phyloP scores from a whole-genome alignment of 176 grass and related monocot species.

The Calamus simplicifolius region DNA sequence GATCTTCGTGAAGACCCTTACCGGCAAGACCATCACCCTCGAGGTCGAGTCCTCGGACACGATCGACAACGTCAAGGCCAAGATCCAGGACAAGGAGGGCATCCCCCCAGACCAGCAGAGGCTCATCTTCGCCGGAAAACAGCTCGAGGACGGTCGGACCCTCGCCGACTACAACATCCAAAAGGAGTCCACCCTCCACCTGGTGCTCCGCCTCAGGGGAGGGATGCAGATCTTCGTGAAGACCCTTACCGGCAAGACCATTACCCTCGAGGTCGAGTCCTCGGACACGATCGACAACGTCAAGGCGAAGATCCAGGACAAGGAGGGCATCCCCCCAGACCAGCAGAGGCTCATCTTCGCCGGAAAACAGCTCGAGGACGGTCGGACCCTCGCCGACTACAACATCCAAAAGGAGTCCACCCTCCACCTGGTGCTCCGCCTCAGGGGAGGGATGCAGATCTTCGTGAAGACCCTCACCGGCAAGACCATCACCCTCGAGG shows the following conservation, averaged over 20 bases:
- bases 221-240: conserved; percentile 8
- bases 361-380: conserved; percentile 9
- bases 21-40: conserved; percentile 4
- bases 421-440: conserved; percentile 5
- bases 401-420: conserved; percentile 17
- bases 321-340: conserved; percentile 13
- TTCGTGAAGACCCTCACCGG: conserved; percentile 12
- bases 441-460: conserved; percentile 13
- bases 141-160: conserved; percentile 2
- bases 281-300: conserved; percentile 12
- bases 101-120: conserved; percentile 9
- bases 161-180: conserved; percentile 11
- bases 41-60: conserved; percentile 9
- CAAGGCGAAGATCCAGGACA: conserved; percentile 15
- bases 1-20: conserved; percentile 8
- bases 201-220: background rate
- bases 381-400: conserved; percentile 7
- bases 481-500: conserved; percentile 7
- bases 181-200: conserved; percentile 11
- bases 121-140: conserved; percentile 4
- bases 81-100: conserved; percentile 13
- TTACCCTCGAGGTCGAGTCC: conserved; percentile 4
- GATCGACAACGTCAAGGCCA: conserved; percentile 9
- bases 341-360: conserved; percentile 15
- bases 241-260: background rate